Evolutionary conservation across 768 basidiomycete species (phyloP).

Genomic region (Postia placenta): DNA sequence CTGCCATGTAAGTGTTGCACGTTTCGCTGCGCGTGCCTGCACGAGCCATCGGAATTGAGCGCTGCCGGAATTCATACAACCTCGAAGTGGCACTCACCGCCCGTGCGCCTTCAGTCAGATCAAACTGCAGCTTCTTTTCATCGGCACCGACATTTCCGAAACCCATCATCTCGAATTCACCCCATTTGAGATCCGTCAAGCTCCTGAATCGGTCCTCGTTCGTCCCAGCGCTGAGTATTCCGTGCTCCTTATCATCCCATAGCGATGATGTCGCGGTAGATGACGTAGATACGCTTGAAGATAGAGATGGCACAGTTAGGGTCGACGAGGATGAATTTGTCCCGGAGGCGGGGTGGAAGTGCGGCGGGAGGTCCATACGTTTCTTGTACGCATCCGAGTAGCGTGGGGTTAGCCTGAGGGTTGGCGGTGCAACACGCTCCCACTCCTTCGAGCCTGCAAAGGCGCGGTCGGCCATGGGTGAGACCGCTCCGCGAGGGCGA

Average conservation of each 20-base stretch:
- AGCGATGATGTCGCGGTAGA: conserved; percentile 25
- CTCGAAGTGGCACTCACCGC: conserved; percentile 38
- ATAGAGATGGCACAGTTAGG: conserved; percentile 30
- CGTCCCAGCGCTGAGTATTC: conserved; percentile 22
- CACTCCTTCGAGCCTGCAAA: conserved; percentile 66
- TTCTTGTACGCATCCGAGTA: conserved; percentile 76
- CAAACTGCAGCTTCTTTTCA: conserved; percentile 83
- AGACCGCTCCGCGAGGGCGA: conserved; percentile 22
- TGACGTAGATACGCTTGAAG: conserved; percentile 31
- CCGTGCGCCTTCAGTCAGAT: conserved; percentile 84
- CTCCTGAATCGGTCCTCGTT: conserved; percentile 72
- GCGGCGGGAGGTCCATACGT: conserved; percentile 61
- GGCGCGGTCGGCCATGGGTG: conserved; percentile 34
- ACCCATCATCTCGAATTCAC: conserved; percentile 81
- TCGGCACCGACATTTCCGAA: conserved; percentile 51
- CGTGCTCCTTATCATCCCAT: conserved; percentile 27
- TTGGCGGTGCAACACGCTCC: conserved; percentile 63
- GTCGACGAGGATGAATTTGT: conserved; percentile 25
- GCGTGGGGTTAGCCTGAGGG: conserved; percentile 53
- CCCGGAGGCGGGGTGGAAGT: conserved; percentile 47
- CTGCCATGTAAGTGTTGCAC: conserved; percentile 82
- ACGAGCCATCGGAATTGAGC: neutral
- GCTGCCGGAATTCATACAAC: conserved; percentile 2
- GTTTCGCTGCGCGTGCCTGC: conserved; percentile 65
- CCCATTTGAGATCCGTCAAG: conserved; percentile 86